Base-by-base conservation (phyloP, 208 protist genomes). In the Jaenimonas drosophilae region DNA sequence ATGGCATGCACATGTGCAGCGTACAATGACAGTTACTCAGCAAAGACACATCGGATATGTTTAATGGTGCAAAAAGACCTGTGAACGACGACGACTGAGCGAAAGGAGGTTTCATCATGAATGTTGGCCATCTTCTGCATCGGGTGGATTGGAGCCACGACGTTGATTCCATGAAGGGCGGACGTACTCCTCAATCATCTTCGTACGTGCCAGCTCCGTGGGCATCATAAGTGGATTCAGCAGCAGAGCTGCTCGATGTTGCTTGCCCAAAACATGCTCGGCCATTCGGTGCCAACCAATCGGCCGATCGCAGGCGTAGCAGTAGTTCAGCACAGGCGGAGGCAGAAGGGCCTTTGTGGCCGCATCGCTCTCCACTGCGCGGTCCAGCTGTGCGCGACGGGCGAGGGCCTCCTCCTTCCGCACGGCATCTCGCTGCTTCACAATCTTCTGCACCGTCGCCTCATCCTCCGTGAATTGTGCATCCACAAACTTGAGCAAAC, bases 271-370 rank as follows among this genome's bases (percentile, higher is more conserved):
- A 11, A 82, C 74, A 45, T 91, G 81, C 53, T 85, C 76, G 14
- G 68, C 12, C 74, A 87, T 73, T 14, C 76, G 67, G 36, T 76
- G 64, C 81, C 81, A 91, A 0, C 76, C 70, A 58, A 91, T 65
- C 1, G 64, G 33, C 29, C 63, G 48, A 31, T 91, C 72, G 47
- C 81, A 91, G 28, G 45, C 63, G 60, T 87, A 84, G 60, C 81
- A 91, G 60, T 91, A 91, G 52, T 87, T 91, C 38, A 76, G 43
- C 14, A 91, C 71, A 0, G 81, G 81, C n/a, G 81, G 76, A 14
- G 65, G 58, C 11, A 77, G 55, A 19, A 79, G 27, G 1, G 31
- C 48, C 3, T 52, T 62, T 7, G 66, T 52, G 9, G 34, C 45
- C 20, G 23, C 42, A 37, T 76, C 65, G 11, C 21, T 48, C 29